These are phyloP conservation scores for Nectriaceae sp. DNA, from an alignment of 2,329 filamentous ascomycete species.

Conservation along the genomic window DNA sequence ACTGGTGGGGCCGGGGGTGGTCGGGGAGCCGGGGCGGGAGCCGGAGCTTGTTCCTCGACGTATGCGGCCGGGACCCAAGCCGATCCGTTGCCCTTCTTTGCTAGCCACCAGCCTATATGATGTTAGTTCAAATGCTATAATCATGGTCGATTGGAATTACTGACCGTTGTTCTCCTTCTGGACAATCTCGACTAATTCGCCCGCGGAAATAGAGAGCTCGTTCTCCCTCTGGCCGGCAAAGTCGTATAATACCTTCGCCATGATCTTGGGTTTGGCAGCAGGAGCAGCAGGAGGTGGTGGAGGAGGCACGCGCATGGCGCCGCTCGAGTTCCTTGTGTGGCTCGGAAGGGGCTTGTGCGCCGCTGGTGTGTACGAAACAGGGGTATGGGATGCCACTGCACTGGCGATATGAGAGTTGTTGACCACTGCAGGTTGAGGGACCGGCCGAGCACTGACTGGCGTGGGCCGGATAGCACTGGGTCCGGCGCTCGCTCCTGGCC, in stretches of 20 bases:
- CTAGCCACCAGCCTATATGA: constrained; percentile 87
- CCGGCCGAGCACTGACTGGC: constrained; percentile 28
- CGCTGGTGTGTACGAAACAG: neutral
- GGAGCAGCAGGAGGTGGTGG: constrained; percentile 69
- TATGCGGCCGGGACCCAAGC: constrained; percentile 96
- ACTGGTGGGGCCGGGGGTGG: constrained; percentile 67
- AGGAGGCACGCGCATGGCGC: constrained; percentile 57
- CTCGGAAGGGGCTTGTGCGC: constrained; percentile 39
- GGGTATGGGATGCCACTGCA: constrained; percentile 16
- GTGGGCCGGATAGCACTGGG: no score
- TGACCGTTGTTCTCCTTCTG: constrained; percentile 94
- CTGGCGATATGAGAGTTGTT: constrained; percentile 10
- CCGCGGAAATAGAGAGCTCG: constrained; percentile 78
- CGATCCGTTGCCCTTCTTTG: constrained; percentile 70
- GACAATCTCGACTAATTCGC: constrained; percentile 84
- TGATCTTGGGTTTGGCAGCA: constrained; percentile 62
- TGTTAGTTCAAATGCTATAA: constrained; percentile 33
- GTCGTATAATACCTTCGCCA: constrained; percentile 84
- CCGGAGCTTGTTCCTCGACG: constrained; percentile 77
- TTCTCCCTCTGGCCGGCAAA: constrained; percentile 84
- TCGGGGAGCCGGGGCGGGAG: constrained; percentile 59
- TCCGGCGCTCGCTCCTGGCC: constrained; percentile 39
- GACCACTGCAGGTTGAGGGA: constrained; percentile 9
- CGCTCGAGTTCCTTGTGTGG: constrained; percentile 59
- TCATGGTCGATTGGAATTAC: constrained; percentile 28